Conservation (phyloP, 2,329 filamentous ascomycete genomes). For the Apiospora malaysiana region DNA sequence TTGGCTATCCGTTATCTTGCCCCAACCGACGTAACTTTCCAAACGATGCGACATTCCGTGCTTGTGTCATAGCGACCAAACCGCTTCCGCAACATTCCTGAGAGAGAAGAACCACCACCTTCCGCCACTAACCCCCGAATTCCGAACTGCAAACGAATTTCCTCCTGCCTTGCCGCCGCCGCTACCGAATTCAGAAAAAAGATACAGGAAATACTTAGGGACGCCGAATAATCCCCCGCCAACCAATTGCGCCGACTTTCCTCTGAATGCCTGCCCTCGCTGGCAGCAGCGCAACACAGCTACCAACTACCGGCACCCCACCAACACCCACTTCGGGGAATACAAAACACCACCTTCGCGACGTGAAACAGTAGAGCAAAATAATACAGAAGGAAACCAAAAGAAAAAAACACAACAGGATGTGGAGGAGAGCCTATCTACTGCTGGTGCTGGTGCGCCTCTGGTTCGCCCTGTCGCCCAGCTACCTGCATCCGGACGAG, state of each 20-base stretch:
- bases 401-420: constrained; percentile 42
- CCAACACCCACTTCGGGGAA: not conserved
- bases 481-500: constrained; percentile 98
- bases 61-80: constrained; percentile 12
- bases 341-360: not conserved
- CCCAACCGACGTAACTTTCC: constrained; percentile 4
- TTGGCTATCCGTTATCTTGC: not conserved
- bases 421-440: constrained; percentile 93
- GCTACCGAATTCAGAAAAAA: not conserved
- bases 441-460: constrained; percentile 84
- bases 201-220: not conserved
- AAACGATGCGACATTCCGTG: constrained; percentile 18
- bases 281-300: not conserved
- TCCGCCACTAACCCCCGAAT: constrained; percentile 4
- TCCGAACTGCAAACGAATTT: not conserved
- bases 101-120: not conserved
- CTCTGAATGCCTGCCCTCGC: constrained; percentile 10
- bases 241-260: not conserved
- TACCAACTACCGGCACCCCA: not conserved
- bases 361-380: not conserved
- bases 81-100: constrained; percentile 13
- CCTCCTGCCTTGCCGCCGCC: not conserved
- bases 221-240: not conserved
- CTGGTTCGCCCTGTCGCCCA: constrained; percentile 92
- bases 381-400: not conserved